These are phyloP conservation scores for Aspergillus floridensis DNA, from an alignment of 2,329 filamentous ascomycete species.

Conservation along the genomic window DNA sequence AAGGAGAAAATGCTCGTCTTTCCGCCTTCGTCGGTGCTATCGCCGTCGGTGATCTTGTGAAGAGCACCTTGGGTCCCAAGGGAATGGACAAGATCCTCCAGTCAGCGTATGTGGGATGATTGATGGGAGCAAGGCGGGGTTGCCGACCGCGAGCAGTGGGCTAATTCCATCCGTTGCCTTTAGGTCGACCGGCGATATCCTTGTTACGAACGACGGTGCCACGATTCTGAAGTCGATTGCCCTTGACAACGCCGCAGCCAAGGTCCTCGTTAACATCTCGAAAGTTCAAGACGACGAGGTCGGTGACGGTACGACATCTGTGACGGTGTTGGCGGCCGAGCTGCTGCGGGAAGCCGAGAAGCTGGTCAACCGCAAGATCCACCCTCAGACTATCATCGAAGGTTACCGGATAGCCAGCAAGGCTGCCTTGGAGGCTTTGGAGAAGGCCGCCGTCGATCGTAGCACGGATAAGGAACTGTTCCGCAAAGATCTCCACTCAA, in stretches of 20 bases:
- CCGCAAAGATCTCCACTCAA: conserved; percentile 82
- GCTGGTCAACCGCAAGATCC: conserved; percentile 96
- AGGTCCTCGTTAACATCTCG: conserved; percentile 97
- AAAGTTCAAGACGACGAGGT: conserved; percentile 99
- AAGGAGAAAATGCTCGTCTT: conserved; percentile 97
- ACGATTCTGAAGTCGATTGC: conserved; percentile 98
- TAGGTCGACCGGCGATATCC: conserved; percentile 91
- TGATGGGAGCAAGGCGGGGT: conserved; percentile 16
- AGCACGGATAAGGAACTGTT: conserved; percentile 80
- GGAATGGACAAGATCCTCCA: conserved; percentile 99
- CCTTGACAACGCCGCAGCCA: conserved; percentile 95
- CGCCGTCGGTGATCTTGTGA: conserved; percentile 93
- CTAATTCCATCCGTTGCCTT: conserved; percentile 3
- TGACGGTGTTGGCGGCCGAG: conserved; percentile 91
- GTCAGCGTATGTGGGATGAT: conserved; percentile 68
- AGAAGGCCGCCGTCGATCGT: conserved; percentile 83
- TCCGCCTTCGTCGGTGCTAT: conserved; percentile 98
- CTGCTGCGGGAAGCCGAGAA: conserved; percentile 94
- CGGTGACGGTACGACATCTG: conserved; percentile 96
- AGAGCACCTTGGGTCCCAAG: conserved; percentile 95
- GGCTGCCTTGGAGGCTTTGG: conserved; percentile 80
- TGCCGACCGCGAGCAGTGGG: conserved; percentile 13
- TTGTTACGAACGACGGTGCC: conserved; percentile 98
- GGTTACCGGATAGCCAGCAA: conserved; percentile 95
- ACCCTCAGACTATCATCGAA: conserved; percentile 98